These are phyloP conservation scores for Allium sativum DNA, from an alignment of 106 monocot species.

Conservation along the genomic window DNA sequence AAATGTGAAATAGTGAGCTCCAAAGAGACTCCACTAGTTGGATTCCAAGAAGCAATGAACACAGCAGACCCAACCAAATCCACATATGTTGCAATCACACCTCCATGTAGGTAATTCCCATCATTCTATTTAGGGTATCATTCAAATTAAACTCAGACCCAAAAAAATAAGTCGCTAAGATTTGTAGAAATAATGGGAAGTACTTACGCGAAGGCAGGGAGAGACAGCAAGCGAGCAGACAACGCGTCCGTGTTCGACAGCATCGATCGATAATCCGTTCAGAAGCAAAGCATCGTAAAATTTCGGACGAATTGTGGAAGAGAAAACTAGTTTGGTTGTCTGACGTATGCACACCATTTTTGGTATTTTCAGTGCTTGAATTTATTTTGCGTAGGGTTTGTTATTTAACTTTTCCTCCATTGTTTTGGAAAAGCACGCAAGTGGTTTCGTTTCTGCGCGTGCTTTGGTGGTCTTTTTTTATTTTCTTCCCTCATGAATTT, in stretches of 20 bases:
- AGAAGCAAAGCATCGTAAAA: conserved; percentile 56
- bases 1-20: too few species aligned
- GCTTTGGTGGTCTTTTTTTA: too few species aligned
- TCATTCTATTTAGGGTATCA: conserved; percentile 45
- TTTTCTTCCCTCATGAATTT: too few species aligned
- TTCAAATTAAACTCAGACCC: not conserved
- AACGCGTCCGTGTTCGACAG: conserved; percentile 53
- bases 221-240: conserved; percentile 72
- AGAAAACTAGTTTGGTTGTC: conserved; percentile 3
- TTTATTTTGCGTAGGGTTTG: too few species aligned
- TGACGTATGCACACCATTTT: too few species aligned
- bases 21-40: conserved; percentile 46
- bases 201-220: conserved; percentile 52
- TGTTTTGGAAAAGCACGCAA: too few species aligned
- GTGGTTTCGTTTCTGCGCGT: too few species aligned
- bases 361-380: too few species aligned
- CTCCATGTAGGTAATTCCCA: conserved; percentile 46
- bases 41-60: conserved; percentile 21
- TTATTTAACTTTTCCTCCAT: too few species aligned
- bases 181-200: not conserved
- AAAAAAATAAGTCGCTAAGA: not conserved
- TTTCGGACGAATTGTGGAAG: not conserved
- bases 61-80: conserved; percentile 56
- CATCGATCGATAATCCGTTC: conserved; percentile 54
- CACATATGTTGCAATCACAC: conserved; percentile 62